Conservation (phyloP, 768 basidiomycete genomes). For the Amanita pallidorosea region DNA sequence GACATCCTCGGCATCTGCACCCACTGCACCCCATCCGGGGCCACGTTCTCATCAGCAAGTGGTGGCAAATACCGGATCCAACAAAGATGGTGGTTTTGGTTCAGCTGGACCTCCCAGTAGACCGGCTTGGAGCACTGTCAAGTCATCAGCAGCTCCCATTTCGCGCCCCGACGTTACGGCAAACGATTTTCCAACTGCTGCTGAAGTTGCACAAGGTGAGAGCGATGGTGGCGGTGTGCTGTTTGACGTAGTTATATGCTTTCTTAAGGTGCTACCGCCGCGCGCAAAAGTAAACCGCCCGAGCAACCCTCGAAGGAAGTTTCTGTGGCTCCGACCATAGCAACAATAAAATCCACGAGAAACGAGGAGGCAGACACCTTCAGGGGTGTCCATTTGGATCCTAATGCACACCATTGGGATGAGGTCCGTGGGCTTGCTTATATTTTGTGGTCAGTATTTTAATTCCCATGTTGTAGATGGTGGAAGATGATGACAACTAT, state of each 20-base stretch:
- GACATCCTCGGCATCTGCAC: constrained; percentile 14
- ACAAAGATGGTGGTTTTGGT: constrained; percentile 4
- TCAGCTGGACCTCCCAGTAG: constrained; percentile 20
- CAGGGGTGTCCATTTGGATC: constrained; percentile 86
- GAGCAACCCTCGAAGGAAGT: constrained; percentile 41
- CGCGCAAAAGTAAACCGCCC: constrained; percentile 23
- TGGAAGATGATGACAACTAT: constrained; percentile 89
- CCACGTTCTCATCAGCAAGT: constrained; percentile 29
- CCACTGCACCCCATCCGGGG: constrained; percentile 48
- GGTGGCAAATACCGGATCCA: constrained; percentile 20
- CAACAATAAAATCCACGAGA: constrained; percentile 49
- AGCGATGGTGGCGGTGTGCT: constrained; percentile 5
- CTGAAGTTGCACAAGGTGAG: constrained; percentile 84
- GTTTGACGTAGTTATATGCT: constrained; percentile 5
- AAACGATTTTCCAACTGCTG: constrained; percentile 91
- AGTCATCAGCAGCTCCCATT: constrained; percentile 24
- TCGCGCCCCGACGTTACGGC: constrained; percentile 31
- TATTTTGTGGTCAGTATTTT: neutral
- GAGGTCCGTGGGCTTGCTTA: constrained; percentile 50
- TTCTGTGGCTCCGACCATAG: constrained; percentile 32
- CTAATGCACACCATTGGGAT: constrained; percentile 96
- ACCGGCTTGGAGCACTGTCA: constrained; percentile 66
- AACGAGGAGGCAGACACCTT: constrained; percentile 89
- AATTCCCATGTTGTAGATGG: constrained; percentile 42
- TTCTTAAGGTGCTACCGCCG: constrained; percentile 18